These are phyloP conservation scores for Nitzschia sp. DNA, from an alignment of 108 stramenopile genomes.

Conservation along the genomic window DNA sequence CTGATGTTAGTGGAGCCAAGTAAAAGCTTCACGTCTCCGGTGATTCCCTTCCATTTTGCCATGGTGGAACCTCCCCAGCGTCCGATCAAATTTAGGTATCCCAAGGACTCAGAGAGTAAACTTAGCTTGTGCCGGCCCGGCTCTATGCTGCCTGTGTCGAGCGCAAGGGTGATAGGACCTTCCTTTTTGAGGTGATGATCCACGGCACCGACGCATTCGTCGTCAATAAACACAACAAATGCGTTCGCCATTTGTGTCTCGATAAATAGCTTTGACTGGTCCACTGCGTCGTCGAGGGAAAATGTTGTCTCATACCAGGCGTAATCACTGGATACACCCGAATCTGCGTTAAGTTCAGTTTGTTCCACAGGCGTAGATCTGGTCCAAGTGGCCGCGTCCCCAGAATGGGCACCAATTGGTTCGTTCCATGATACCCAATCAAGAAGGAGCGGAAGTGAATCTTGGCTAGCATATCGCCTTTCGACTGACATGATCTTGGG, in stretches of 20 bases:
- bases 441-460: conserved; percentile 9
- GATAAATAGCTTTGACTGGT: conserved; percentile 24
- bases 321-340: conserved; percentile 49
- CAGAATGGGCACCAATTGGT: conserved; percentile 23
- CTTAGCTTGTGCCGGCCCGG: conserved; percentile 30
- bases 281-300: conserved; percentile 7
- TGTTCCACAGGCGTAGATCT: conserved; percentile 39
- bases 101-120: conserved; percentile 53
- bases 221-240: conserved; percentile 49
- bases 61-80: conserved; percentile 44
- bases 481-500: conserved; percentile 25
- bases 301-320: conserved; percentile 55
- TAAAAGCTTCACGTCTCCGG: conserved; percentile 34
- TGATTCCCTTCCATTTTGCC: conserved; percentile 50
- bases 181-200: conserved; percentile 47
- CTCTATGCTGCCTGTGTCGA: conserved; percentile 20
- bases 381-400: conserved; percentile 9
- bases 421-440: conserved; percentile 41
- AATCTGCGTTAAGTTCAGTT: conserved; percentile 34
- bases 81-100: conserved; percentile 57
- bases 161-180: conserved; percentile 22
- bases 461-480: conserved; percentile 6
- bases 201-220: conserved; percentile 29
- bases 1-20: conserved; percentile 8
- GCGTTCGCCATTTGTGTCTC: conserved; percentile 43